Evolutionary conservation across 257 asterid species (phyloP).

Genomic region (Nicotiana obtusifolia): DNA sequence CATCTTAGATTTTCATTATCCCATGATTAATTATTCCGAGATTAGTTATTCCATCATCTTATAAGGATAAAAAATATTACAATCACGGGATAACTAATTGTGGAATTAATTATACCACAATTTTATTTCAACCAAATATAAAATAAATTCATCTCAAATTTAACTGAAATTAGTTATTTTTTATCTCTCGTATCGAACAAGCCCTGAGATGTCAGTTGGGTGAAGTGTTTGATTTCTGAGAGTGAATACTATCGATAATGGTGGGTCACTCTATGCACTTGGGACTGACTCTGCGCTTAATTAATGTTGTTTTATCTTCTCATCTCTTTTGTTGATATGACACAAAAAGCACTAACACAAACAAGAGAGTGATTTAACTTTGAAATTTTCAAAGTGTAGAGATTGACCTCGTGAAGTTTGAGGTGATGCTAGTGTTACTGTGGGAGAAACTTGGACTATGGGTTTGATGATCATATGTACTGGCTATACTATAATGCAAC

Average conservation of each 20-base stretch:
- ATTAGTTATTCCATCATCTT: no score
- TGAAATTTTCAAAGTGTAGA: not conserved
- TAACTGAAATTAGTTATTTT: no score
- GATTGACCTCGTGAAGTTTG: not conserved
- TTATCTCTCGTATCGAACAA: no score
- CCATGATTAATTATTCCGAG: no score
- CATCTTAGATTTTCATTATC: no score
- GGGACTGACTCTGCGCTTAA: not conserved
- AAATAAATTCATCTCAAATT: no score
- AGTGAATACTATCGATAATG: not conserved
- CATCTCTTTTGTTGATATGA: not conserved
- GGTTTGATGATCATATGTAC: not conserved
- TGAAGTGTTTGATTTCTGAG: not conserved
- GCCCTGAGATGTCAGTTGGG: no score
- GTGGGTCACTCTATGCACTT: slow-evolving; percentile 10
- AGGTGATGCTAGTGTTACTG: not conserved
- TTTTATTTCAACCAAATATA: no score
- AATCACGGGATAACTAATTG: no score
- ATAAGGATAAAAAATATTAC: no score
- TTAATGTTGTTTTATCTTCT: not conserved
- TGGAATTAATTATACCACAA: no score
- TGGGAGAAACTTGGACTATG: not conserved
- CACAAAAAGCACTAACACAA: slow-evolving; percentile 8
- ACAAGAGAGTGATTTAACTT: not conserved
- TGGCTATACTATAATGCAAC: not conserved